Percentiles rank a stretch among this genome's conserved stretches.
These are phyloP conservation scores for Mortierella sp. DNA, from an alignment of 371 early-diverging fungal species.

Conservation along the genomic window DNA sequence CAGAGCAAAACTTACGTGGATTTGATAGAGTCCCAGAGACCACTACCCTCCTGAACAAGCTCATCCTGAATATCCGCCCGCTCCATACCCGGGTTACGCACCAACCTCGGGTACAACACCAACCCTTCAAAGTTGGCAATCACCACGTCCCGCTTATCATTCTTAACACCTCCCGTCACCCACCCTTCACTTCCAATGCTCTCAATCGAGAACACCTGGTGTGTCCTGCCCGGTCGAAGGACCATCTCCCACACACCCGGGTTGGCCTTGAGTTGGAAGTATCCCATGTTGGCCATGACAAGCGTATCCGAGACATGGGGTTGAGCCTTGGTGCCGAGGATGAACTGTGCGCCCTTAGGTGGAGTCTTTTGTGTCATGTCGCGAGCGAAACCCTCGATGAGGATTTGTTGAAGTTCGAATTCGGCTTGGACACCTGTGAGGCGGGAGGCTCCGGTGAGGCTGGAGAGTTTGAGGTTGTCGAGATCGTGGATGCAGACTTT, in stretches of 20 bases:
- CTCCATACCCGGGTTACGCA: conserved; percentile 87
- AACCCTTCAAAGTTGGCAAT: conserved; percentile 87
- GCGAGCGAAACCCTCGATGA: conserved; percentile 91
- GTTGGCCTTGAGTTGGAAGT: conserved; percentile 92
- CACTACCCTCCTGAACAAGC: conserved; percentile 26
- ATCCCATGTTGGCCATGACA: conserved; percentile 97
- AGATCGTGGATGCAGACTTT: conserved; percentile 87
- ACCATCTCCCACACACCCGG: conserved; percentile 90
- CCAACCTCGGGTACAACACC: conserved; percentile 82
- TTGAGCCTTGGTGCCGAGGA: conserved; percentile 75
- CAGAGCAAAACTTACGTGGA: conserved; percentile 57
- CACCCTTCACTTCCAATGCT: conserved; percentile 74
- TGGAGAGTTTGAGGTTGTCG: conserved; percentile 87
- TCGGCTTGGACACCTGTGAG: conserved; percentile 75
- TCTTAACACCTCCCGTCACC: conserved; percentile 60
- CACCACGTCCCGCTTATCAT: conserved; percentile 64
- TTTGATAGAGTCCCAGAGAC: conserved; percentile 69
- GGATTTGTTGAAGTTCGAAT: conserved; percentile 85
- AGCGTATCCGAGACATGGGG: conserved; percentile 85
- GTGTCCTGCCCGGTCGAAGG: conserved; percentile 86
- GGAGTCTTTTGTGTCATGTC: conserved; percentile 76
- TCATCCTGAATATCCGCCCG: conserved; percentile 78
- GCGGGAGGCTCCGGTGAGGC: conserved; percentile 57
- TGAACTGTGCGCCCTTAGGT: conserved; percentile 92
- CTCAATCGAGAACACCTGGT: conserved; percentile 81